These are phyloP conservation scores for Colletotrichum noveboracense DNA, from an alignment of 2,329 filamentous ascomycete genomes.

Conservation along the genomic window DNA sequence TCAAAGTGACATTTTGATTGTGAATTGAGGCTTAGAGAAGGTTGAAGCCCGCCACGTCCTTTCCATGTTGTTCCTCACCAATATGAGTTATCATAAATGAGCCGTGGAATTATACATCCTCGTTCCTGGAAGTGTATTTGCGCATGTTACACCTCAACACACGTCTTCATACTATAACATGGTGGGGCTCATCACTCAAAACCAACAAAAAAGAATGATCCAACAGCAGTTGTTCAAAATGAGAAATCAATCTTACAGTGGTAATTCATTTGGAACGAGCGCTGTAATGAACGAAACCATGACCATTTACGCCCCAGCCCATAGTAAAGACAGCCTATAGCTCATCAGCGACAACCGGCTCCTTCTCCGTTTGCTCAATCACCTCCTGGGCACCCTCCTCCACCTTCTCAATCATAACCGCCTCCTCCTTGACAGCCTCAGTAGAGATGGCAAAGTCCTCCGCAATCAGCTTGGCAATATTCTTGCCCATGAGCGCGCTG, in stretches of 20 bases:
- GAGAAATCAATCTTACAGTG: background rate
- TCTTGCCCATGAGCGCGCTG: slow-evolving; percentile 87
- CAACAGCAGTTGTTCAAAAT: background rate
- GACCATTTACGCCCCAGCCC: background rate
- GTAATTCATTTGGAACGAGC: background rate
- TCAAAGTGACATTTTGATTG: background rate
- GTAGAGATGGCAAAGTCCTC: slow-evolving; percentile 54
- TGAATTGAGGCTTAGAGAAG: accelerated
- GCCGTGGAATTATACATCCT: background rate
- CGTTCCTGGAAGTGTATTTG: background rate
- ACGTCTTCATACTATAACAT: accelerated
- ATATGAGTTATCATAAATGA: background rate
- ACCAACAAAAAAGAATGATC: background rate
- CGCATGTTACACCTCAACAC: background rate
- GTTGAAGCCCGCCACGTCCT: background rate
- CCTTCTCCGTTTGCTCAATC: slow-evolving; percentile 13
- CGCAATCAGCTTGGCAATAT: slow-evolving; percentile 75
- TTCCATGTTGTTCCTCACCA: accelerated
- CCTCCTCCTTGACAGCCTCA: background rate
- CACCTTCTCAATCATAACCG: background rate
- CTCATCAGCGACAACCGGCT: slow-evolving; percentile 20
- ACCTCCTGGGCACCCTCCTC: slow-evolving; percentile 12
- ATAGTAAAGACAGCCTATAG: background rate
- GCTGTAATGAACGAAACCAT: background rate
- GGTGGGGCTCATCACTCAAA: background rate